These are phyloP conservation scores for Aspergillus intermedius DNA, from an alignment of 2,329 filamentous ascomycete genomes.

Conservation along the genomic window DNA sequence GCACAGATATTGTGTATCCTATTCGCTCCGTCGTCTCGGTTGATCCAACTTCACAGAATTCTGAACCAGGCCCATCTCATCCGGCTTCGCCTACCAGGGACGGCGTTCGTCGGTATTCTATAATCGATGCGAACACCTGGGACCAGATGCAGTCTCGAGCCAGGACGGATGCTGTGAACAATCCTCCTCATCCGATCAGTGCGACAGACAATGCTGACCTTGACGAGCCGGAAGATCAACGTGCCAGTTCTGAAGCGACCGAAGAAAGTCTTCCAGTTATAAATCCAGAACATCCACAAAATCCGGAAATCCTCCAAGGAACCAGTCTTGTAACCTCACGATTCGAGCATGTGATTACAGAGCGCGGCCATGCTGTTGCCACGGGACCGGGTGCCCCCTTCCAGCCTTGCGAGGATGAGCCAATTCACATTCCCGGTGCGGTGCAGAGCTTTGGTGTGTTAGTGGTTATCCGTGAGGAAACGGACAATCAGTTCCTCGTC, in stretches of 20 bases:
- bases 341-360: constrained; percentile 70
- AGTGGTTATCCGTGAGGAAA: constrained; percentile 60
- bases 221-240: neutral
- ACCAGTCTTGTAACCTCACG: constrained; percentile 57
- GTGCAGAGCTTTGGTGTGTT: constrained; percentile 75
- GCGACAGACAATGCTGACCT: neutral
- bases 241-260: neutral
- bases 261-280: neutral
- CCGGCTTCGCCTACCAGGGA: constrained; percentile 16
- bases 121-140: constrained; percentile 24
- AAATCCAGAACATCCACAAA: neutral
- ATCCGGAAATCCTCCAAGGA: neutral
- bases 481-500: constrained; percentile 61
- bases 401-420: constrained; percentile 83
- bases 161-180: neutral
- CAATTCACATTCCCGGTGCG: constrained; percentile 76
- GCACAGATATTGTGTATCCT: constrained; percentile 65
- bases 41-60: constrained; percentile 45
- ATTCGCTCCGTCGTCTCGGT: constrained; percentile 73
- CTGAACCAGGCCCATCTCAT: constrained; percentile 6
- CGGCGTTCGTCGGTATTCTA: constrained; percentile 21
- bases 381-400: constrained; percentile 66
- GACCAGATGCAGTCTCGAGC: constrained; percentile 12
- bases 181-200: neutral
- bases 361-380: constrained; percentile 74